Conservation (phyloP, 2,329 filamentous ascomycete species). For the Colletotrichum brevisporum region DNA sequence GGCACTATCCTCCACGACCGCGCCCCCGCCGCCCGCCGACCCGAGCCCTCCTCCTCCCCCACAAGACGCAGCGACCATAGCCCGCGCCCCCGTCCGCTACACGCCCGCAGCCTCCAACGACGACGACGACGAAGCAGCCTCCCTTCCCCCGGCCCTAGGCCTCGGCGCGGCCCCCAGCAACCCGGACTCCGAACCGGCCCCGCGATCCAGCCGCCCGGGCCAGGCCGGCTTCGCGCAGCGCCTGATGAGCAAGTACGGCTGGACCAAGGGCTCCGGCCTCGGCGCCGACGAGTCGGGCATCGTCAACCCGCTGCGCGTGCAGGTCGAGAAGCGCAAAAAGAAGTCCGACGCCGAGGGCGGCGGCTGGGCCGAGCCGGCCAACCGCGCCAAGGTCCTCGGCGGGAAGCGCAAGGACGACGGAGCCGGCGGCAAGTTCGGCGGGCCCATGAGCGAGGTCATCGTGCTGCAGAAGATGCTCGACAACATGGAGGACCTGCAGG, state of each 20-base stretch:
- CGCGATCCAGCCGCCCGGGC: constrained; percentile 78
- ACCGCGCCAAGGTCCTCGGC: constrained; percentile 85
- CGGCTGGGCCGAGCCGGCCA: constrained; percentile 78
- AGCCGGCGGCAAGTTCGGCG: constrained; percentile 69
- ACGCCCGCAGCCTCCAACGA: constrained; percentile 52
- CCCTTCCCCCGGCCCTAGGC: constrained; percentile 63
- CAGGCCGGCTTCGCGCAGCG: constrained; percentile 89
- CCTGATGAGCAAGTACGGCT: constrained; percentile 94
- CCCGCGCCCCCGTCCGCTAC: constrained; percentile 84
- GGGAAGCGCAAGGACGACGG: constrained; percentile 70
- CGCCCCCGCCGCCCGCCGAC: constrained; percentile 46
- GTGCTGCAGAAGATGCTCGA: constrained; percentile 89
- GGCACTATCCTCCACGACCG: constrained; percentile 63
- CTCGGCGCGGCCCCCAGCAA: constrained; percentile 56
- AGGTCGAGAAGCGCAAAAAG: constrained; percentile 89
- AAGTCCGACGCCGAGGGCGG: constrained; percentile 83
- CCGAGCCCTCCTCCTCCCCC: constrained; percentile 51
- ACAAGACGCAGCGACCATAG: constrained; percentile 72
- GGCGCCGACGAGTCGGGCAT: constrained; percentile 89
- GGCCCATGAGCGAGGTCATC: constrained; percentile 83
- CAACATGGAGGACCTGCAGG: constrained; percentile 80
- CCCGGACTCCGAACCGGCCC: constrained; percentile 51
- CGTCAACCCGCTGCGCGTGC: constrained; percentile 83
- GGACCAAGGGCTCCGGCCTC: constrained; percentile 88
- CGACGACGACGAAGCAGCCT: constrained; percentile 57